Base-by-base conservation (phyloP, 495 filamentous ascomycete species). In the Penicillium diatomitis region DNA sequence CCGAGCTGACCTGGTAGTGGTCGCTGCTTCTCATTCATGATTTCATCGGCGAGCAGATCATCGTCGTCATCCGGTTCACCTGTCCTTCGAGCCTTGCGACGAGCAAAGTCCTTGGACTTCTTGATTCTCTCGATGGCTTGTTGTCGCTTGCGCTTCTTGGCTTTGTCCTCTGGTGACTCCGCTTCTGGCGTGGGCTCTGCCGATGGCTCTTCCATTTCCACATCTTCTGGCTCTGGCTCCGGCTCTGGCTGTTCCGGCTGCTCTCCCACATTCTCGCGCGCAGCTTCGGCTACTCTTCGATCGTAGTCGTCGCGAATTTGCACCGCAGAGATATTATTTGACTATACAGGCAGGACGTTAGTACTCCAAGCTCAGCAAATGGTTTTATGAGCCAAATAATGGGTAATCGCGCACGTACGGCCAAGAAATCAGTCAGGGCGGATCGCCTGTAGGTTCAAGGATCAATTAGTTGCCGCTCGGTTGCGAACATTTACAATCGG, bases 291-390 rank as follows among this genome's bases (percentile, higher is more conserved):
- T 32, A 69, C 48, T 42, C 75, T 66, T 47, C 66, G 65, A 44
- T 71, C 79, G 69, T 76, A 83, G 50, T 88, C 81, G 47, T 78
- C 66, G 36, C 79, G 75, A 53, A 95, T 95, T 51, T 87, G 82
- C 31, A 73, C 69, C 4, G 88, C 88, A n/a, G 86, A 90, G 60
- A 95, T 95, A 53, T 92, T 92, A 63, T 96, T 85, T 8, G 87
- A 84, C 80, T 88, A 53, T 12, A 54, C 12, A 41, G n/a, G 43
- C 33, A 38, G 12, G 10, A 46, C 20, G 20, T 20, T 20, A 20
- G 20, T 20, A 20, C 20, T 20, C 20, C 20, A 20, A 20, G 20
- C 20, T 20, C 20, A 20, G 20, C 20, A 20, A 2, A 20, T 20
- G 20, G 0, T 20, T 20, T 0, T 20, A 35, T 54, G 31, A 58